Percentiles rank a stretch among this genome's conserved stretches.
These are phyloP conservation scores for Syzygium malaccense DNA, from an alignment of 441 rosid species.

Conservation along the genomic window DNA sequence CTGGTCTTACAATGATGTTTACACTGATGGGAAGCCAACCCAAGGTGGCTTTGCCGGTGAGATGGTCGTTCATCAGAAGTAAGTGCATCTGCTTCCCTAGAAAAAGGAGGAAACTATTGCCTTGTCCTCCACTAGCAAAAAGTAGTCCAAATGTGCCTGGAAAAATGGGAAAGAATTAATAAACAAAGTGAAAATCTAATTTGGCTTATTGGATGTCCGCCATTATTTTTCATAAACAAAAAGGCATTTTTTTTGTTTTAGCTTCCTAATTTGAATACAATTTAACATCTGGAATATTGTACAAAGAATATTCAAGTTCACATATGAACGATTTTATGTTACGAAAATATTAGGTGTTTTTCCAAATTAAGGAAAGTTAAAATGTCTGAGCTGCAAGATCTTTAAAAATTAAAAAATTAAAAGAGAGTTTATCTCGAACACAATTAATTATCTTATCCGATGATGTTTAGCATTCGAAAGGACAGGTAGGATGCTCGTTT, in stretches of 20 bases:
- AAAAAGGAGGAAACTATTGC: neutral
- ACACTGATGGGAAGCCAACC: conserved; percentile 34
- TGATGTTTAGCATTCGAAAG: too few species aligned
- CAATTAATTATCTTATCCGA: neutral
- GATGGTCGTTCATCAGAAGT: conserved; percentile 40
- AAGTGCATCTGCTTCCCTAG: neutral
- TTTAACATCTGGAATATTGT: neutral
- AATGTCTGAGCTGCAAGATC: neutral
- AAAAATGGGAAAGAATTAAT: neutral
- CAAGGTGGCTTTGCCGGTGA: conserved; percentile 37
- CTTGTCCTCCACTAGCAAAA: neutral
- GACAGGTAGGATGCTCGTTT: neutral
- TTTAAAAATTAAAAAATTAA: neutral
- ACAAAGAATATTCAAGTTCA: neutral
- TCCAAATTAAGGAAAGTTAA: neutral
- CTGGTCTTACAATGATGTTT: conserved; percentile 15
- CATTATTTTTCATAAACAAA: neutral
- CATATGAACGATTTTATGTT: neutral
- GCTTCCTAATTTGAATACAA: neutral
- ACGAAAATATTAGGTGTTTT: neutral
- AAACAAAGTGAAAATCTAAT: neutral
- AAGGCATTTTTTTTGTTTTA: neutral
- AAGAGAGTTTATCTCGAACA: neutral
- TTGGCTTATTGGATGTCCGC: neutral
- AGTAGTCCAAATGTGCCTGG: neutral